A percentile compares a stretch with the other conserved stretches of the same genome.
Evolutionary conservation across 2,329 filamentous ascomycete species (phyloP).

Genomic region (Shiraia sp.): DNA sequence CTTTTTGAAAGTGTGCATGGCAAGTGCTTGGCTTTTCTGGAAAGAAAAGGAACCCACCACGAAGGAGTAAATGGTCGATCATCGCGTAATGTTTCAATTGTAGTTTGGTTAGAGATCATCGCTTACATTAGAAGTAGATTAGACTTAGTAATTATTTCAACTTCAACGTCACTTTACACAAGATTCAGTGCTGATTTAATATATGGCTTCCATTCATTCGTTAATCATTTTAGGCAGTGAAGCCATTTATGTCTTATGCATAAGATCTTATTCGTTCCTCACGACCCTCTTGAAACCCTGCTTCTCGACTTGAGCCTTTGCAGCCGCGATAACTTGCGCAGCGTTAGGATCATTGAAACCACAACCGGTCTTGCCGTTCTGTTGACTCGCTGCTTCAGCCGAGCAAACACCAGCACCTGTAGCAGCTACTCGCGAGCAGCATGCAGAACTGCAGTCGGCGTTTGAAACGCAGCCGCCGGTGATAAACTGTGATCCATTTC

Average conservation of each 20-base stretch:
- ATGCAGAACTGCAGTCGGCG: conserved; percentile 33
- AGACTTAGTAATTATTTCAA: too few relatives aligned
- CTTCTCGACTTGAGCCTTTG: conserved; percentile 29
- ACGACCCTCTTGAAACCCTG: conserved; percentile 37
- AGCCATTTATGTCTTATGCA: too few relatives aligned
- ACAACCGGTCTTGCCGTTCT: conserved; percentile 38
- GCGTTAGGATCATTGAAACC: conserved; percentile 36
- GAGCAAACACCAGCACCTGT: conserved; percentile 32
- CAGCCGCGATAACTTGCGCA: conserved; percentile 31
- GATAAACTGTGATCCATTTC: conserved; percentile 35
- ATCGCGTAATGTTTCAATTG: too few relatives aligned
- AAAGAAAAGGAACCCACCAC: not conserved
- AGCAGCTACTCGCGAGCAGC: conserved; percentile 27
- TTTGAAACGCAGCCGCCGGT: conserved; percentile 35
- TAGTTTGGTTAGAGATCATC: too few relatives aligned
- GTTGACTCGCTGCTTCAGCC: conserved; percentile 30
- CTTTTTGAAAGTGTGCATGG: conserved; percentile 5
- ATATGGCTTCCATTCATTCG: too few relatives aligned
- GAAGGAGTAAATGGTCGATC: not conserved
- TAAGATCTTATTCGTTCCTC: conserved; percentile 10
- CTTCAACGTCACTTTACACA: too few relatives aligned
- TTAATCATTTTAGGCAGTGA: too few relatives aligned
- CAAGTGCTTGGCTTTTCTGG: conserved; percentile 7
- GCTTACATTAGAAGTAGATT: too few relatives aligned
- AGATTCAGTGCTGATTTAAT: too few relatives aligned